Conservation (phyloP, 345 rosid genomes). For the Nasturtium officinale region DNA sequence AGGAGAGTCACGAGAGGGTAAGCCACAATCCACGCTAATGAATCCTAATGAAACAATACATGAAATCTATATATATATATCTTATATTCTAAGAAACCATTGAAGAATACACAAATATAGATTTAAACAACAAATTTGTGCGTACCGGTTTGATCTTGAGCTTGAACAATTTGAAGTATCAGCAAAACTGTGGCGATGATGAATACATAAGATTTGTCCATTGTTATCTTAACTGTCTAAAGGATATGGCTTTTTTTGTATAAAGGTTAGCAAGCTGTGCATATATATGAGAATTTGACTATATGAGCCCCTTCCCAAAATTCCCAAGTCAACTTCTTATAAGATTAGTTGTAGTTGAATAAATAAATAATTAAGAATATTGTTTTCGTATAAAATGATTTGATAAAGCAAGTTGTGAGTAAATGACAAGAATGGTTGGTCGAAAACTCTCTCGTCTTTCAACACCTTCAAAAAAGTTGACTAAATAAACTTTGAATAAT, state of each 20-base stretch:
- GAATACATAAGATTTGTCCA: no score
- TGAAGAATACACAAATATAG: no score
- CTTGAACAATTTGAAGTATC: no score
- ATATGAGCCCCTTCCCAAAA: slow-evolving; percentile 26
- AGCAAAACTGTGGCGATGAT: no score
- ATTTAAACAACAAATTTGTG: no score
- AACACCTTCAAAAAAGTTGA: not conserved
- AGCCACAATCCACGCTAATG: slow-evolving; percentile 42
- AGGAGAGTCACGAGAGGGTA: slow-evolving; percentile 27
- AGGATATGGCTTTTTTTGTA: no score
- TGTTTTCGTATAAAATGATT: slow-evolving; percentile 13
- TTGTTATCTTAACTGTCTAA: no score
- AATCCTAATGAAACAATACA: slow-evolving; percentile 26
- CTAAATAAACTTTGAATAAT: not conserved
- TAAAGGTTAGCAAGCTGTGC: no score
- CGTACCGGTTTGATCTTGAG: no score
- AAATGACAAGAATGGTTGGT: slow-evolving; percentile 23
- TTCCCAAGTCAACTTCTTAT: slow-evolving; percentile 9
- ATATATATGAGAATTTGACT: not conserved
- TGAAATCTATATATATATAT: no score
- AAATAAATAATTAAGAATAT: not conserved
- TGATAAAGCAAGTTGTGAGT: slow-evolving; percentile 19
- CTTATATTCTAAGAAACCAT: no score
- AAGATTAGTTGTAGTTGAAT: not conserved
- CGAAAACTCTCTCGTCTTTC: not conserved